Evolutionary conservation across 306 rosid genomes (phyloP), one percentile per base, ranked within the genome.

Genomic region (Lathyrus tuberosus): DNA sequence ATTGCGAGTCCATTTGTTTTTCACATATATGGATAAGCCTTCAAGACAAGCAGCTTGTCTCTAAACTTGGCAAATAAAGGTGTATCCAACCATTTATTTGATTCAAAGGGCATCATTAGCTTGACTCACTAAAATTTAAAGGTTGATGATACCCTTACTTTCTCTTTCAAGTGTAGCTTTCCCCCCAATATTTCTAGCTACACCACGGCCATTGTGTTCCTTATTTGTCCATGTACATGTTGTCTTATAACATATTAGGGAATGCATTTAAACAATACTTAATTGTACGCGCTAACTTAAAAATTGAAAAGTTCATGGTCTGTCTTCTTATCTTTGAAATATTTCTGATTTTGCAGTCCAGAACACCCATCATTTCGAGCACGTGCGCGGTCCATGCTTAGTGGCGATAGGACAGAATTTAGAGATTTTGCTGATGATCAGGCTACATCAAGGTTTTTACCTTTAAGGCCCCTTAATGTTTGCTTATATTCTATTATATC

Each of bases 291-390:
- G 14, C 70, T 49, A 66, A 48, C 35, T 40, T 48, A 37, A 53
- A 69, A 52, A 52, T 63, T 52, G 17, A 51, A 63, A 63, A 28
- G 60, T 63, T 76, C 71, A 13, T 65, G 31, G 44, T 67, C 52
- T 53, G 28, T 31, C 49, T 33, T 35, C 60, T 41, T 54, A 65
- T 62, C 41, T 77, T 70, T 74, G 43, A 72, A 63, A 47, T 76
- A 48, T 70, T 79, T 74, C 40, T 75, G 72, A 61, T 73, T 79
- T 82, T 86, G 80, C 96, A 95, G 99, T 89, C 97, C 97, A 69
- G 99, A 95, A 78, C 97, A 95, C 76, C 97, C 99, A 68, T 95
- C 95, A 56, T 72, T 87, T 59, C 91, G 88, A 77, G 90, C 88
- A 69, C 96, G 95, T 71, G 95, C 86, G 33, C 91, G 88, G 78